Percentiles rank a stretch among this genome's conserved stretches.
phyloP scores from a whole-genome alignment of 331 rosid species.

The Rhamnella rubrinervis region DNA sequence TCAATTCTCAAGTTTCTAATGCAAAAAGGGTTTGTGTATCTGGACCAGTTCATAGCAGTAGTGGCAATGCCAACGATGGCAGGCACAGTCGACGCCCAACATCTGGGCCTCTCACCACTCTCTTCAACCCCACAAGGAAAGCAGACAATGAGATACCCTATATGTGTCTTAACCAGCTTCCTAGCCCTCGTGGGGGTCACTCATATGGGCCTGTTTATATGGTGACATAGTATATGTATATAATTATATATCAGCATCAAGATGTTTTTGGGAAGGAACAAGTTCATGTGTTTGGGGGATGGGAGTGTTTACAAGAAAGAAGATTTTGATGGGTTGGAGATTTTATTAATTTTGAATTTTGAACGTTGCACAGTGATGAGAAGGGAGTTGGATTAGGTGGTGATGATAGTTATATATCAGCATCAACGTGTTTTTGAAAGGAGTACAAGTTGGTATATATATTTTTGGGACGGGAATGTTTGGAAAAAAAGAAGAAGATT shows the following conservation, averaged over 20 bases:
- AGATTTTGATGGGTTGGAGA: too few relatives aligned
- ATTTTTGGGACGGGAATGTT: background rate
- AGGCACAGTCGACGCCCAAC: slow-evolving; percentile 31
- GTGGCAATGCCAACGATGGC: slow-evolving; percentile 21
- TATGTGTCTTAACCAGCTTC: slow-evolving; percentile 45
- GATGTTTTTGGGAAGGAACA: background rate
- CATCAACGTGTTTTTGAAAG: too few relatives aligned
- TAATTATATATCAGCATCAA: background rate
- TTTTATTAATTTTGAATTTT: too few relatives aligned
- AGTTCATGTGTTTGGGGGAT: background rate
- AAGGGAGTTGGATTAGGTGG: too few relatives aligned
- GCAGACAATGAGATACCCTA: slow-evolving; percentile 54
- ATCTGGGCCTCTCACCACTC: slow-evolving; percentile 61
- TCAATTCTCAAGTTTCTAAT: slow-evolving; percentile 28
- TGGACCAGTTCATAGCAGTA: slow-evolving; percentile 52
- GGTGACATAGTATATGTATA: slow-evolving; percentile 37
- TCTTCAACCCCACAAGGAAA: slow-evolving; percentile 49
- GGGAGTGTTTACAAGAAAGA: background rate
- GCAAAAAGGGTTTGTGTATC: slow-evolving; percentile 47
- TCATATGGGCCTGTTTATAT: slow-evolving; percentile 72
- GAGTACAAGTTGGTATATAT: too few relatives aligned
- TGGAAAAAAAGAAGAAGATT: too few relatives aligned
- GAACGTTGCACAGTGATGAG: too few relatives aligned
- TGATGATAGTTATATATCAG: too few relatives aligned
- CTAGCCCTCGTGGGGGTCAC: slow-evolving; percentile 17